Conservation (phyloP, 192 early-diverging fungal genomes). For the Funneliformis mosseae region DNA sequence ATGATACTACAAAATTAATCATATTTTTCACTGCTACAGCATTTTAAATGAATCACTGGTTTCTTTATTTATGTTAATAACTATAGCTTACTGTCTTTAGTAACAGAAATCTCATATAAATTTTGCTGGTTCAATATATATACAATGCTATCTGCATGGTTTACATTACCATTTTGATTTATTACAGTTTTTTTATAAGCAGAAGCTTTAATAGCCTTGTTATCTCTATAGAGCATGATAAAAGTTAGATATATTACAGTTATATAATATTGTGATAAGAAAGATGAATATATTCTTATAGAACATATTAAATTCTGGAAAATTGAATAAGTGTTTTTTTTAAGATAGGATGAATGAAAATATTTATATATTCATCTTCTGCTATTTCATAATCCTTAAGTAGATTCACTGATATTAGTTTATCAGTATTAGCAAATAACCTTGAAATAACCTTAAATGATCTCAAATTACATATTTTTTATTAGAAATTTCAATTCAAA, state of each 20-base stretch:
- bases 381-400: slow-evolving; percentile 12
- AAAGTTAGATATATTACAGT: neutral
- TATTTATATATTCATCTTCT: slow-evolving; percentile 32
- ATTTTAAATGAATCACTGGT: slow-evolving; percentile 21
- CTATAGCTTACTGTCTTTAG: slow-evolving; percentile 17
- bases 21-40: slow-evolving; percentile 27
- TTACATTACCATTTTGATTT: slow-evolving; percentile 12
- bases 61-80: slow-evolving; percentile 19
- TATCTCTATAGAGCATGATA: slow-evolving; percentile 14
- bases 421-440: too few relatives aligned
- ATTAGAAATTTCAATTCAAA: too few relatives aligned
- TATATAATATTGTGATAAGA: neutral
- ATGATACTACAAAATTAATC: slow-evolving; percentile 26
- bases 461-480: too few relatives aligned
- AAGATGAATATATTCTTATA: slow-evolving; percentile 21
- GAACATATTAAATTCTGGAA: slow-evolving; percentile 8
- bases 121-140: slow-evolving; percentile 20
- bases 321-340: slow-evolving; percentile 20
- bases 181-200: slow-evolving; percentile 6
- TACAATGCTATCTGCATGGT: slow-evolving; percentile 18
- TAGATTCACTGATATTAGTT: slow-evolving; percentile 6
- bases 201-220: slow-evolving; percentile 19
- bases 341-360: slow-evolving; percentile 23
- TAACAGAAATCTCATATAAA: slow-evolving; percentile 23
- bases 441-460: too few relatives aligned